Conservation (phyloP, 148 eudicot species). For the Suaeda aralocaspica region DNA sequence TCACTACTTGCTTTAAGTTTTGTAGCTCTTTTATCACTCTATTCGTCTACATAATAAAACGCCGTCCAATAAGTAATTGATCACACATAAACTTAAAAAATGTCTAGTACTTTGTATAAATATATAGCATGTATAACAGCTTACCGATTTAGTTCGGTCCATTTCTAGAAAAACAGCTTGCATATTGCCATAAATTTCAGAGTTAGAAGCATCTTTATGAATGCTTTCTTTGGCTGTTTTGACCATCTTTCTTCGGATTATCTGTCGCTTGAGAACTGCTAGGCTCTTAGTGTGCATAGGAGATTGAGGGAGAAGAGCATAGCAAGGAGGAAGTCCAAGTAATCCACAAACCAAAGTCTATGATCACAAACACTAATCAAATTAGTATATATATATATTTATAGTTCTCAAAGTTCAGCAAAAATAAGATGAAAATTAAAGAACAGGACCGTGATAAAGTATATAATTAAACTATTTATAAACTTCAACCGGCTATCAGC, state of each 20-base stretch:
- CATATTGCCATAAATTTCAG: constrained; percentile 35
- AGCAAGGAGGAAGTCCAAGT: constrained; percentile 36
- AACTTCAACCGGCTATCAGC: no score
- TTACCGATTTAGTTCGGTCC: constrained; percentile 23
- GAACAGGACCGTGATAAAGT: no score
- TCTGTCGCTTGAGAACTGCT: constrained; percentile 33
- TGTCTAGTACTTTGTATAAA: no score
- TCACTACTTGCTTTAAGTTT: constrained; percentile 39
- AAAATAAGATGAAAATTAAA: no score
- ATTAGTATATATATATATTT: no score
- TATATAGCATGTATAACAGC: neutral
- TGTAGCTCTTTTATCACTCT: constrained; percentile 22
- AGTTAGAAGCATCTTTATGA: constrained; percentile 18
- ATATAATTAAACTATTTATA: no score
- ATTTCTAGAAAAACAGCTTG: constrained; percentile 32
- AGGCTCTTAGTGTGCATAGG: constrained; percentile 41
- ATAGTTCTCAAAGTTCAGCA: no score
- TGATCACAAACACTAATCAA: no score
- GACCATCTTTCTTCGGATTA: constrained; percentile 27
- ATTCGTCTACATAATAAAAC: constrained; percentile 24
- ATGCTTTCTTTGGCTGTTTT: constrained; percentile 39
- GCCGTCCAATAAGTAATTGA: no score
- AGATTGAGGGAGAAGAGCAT: constrained; percentile 36
- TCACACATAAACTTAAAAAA: no score
- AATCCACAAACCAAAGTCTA: constrained; percentile 40